phyloP scores from a whole-genome alignment of 192 early-diverging fungal species.

The Coemansia sp. region DNA sequence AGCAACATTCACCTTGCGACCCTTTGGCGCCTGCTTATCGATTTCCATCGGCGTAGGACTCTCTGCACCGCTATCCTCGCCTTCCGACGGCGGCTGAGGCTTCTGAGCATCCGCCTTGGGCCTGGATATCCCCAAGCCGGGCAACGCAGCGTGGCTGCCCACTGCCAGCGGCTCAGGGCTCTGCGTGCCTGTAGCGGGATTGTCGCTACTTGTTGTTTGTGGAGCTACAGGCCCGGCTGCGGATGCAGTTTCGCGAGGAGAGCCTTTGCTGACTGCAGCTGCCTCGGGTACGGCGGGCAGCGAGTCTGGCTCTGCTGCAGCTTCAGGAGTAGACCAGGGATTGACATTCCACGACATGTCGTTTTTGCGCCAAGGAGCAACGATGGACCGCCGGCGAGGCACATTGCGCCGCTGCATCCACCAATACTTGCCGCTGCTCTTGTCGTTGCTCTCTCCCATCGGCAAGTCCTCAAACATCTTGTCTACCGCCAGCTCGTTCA shows the following conservation, averaged over 20 bases:
- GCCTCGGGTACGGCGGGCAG: conserved; percentile 39
- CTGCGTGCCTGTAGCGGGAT: background rate
- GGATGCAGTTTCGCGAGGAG: conserved; percentile 4
- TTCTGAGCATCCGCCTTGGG: background rate
- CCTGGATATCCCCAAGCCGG: conserved; percentile 10
- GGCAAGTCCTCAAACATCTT: conserved; percentile 49
- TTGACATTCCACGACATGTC: conserved; percentile 53
- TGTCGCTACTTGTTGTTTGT: background rate
- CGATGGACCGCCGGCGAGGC: conserved; percentile 48
- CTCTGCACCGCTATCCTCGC: background rate
- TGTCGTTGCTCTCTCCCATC: conserved; percentile 9
- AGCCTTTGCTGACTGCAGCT: conserved; percentile 18
- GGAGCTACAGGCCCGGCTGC: background rate
- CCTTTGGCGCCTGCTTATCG: background rate
- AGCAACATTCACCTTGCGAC: conserved; percentile 34
- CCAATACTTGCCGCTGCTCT: conserved; percentile 30
- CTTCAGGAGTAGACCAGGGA: conserved; percentile 21
- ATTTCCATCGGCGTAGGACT: conserved; percentile 6
- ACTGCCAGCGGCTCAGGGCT: background rate
- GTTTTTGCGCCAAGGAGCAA: conserved; percentile 48
- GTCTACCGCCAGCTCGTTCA: conserved; percentile 52
- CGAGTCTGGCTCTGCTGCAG: conserved; percentile 10
- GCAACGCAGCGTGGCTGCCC: background rate
- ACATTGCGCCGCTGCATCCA: conserved; percentile 50
- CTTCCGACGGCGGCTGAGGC: background rate